Conservation (phyloP, 2,329 filamentous ascomycete species). For the Fusarium sp. region DNA sequence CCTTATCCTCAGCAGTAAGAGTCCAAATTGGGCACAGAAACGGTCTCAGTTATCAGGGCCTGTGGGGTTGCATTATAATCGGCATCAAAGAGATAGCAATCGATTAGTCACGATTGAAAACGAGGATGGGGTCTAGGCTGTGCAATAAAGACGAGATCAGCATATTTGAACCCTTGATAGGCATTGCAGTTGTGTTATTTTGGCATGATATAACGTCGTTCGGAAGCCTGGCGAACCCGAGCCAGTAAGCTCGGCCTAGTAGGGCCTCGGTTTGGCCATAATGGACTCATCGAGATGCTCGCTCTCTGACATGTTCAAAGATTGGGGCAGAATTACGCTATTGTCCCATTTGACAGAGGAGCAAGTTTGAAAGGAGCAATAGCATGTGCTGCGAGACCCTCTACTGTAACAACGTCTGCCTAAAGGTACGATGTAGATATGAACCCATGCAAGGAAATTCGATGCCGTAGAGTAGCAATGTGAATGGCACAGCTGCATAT, state of each 20-base stretch:
- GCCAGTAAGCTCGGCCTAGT: not conserved
- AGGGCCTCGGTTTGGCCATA: not conserved
- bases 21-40: conserved; percentile 33
- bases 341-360: conserved; percentile 2
- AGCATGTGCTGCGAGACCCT: not conserved
- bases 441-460: conserved; percentile 25
- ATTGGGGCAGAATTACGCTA: not conserved
- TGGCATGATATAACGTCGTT: conserved; percentile 1
- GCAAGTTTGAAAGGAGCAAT: not conserved
- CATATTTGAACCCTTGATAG: not conserved
- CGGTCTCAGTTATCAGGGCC: conserved; percentile 31
- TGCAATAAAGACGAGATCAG: not conserved
- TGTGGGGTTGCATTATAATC: conserved; percentile 19
- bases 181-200: not conserved
- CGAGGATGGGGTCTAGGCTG: not conserved
- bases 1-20: conserved; percentile 12
- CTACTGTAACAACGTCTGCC: not conserved
- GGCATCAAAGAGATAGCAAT: not conserved
- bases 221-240: conserved; percentile 3
- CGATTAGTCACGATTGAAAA: not conserved
- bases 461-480: conserved; percentile 12
- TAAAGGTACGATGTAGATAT: conserved; percentile 1
- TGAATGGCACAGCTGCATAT: conserved; percentile 10
- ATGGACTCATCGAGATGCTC: conserved; percentile 15
- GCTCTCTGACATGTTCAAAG: not conserved